Evolutionary conservation across 768 basidiomycete genomes (phyloP).

Genomic region (Leccinum broughii): DNA sequence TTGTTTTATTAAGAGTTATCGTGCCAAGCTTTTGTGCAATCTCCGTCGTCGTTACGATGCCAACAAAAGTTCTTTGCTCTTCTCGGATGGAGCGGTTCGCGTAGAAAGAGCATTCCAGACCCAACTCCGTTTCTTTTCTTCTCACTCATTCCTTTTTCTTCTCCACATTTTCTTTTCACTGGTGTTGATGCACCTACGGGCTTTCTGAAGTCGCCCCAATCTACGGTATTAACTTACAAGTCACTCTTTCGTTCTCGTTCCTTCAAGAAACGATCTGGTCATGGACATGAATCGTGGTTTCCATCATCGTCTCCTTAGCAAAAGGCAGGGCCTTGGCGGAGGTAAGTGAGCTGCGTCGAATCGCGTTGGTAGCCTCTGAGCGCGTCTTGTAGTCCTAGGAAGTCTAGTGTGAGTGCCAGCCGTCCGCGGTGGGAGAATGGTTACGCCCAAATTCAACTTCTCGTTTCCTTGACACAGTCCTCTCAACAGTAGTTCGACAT

Average conservation of each 20-base stretch:
- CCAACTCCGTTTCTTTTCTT: not conserved
- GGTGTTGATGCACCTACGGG: slow-evolving; percentile 12
- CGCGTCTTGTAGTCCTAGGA: slow-evolving; percentile 13
- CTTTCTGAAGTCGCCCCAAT: not conserved
- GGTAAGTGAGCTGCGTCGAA: slow-evolving; percentile 23
- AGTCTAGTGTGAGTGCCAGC: slow-evolving; percentile 25
- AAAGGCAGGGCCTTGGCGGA: slow-evolving; percentile 30
- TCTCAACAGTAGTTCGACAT: not conserved
- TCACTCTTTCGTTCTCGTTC: slow-evolving; percentile 27
- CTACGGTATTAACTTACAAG: slow-evolving; percentile 7
- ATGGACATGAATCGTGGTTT: slow-evolving; percentile 24
- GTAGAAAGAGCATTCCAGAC: slow-evolving; percentile 2
- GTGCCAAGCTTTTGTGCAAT: not conserved
- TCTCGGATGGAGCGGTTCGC: not conserved
- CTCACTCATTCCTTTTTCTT: not conserved
- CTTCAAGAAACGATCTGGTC: slow-evolving; percentile 10
- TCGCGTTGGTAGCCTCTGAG: not conserved
- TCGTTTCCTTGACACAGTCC: slow-evolving; percentile 18
- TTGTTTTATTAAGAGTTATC: slow-evolving; percentile 4
- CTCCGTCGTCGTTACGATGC: slow-evolving; percentile 30
- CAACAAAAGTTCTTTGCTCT: slow-evolving; percentile 16
- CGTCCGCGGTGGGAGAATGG: not conserved
- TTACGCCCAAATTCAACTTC: not conserved
- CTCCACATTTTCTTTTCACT: not conserved
- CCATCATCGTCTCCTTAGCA: slow-evolving; percentile 20